Evolutionary conservation across 805 yeast genomes (phyloP).

Genomic region (Starmerella riodocensis): DNA sequence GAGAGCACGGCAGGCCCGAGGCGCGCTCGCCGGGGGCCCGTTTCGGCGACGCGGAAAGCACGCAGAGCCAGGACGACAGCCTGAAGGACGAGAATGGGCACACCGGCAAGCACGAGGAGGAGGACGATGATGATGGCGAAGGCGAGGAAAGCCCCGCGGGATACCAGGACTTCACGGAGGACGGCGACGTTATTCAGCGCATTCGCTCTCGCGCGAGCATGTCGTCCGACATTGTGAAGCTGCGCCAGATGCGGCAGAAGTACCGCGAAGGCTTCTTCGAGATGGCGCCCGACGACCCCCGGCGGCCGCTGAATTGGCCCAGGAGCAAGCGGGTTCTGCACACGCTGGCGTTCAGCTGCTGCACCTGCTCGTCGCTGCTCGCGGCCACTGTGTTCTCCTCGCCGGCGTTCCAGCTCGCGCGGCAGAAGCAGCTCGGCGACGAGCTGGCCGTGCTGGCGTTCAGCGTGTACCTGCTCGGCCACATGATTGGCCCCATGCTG

Average conservation of each 20-base stretch:
- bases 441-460: conserved; percentile 64
- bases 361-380: conserved; percentile 41
- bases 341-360: conserved; percentile 32
- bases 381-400: conserved; percentile 49
- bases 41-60: no score
- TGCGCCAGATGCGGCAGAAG: conserved; percentile 4
- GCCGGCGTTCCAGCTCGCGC: conserved; percentile 35
- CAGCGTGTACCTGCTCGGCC: conserved; percentile 73
- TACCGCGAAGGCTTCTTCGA: conserved; percentile 12
- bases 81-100: no score
- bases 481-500: conserved; percentile 78
- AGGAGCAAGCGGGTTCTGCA: conserved; percentile 29
- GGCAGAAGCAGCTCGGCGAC: conserved; percentile 43
- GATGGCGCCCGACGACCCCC: conserved; percentile 10
- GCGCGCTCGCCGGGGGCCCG: no score
- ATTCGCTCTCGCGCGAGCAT: conserved; percentile 13
- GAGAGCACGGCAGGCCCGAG: no score
- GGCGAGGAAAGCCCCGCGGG: neutral
- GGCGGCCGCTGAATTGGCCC: conserved; percentile 43
- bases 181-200: conserved; percentile 10
- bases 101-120: neutral
- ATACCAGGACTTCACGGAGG: conserved; percentile 6
- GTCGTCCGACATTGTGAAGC: neutral
- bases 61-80: neutral
- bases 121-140: neutral